Base-by-base conservation (phyloP, 495 filamentous ascomycete species). In the Endocarpon pusillum region DNA sequence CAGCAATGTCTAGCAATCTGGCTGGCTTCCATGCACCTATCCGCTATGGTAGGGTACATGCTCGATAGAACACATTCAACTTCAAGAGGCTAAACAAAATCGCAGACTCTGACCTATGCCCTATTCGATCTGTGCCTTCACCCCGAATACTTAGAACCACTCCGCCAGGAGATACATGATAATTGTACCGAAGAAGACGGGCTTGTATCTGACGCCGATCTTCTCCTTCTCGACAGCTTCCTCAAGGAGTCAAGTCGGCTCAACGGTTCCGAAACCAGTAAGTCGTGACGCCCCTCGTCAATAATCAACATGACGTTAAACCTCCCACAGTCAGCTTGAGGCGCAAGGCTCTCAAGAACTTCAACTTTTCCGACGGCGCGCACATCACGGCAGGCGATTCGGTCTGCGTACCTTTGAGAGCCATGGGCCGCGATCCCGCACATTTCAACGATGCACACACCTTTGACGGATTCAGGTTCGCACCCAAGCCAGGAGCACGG, bases 321-420 rank as follows among this genome's bases (percentile, higher is more conserved):
- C n/a, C n/a, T n/a, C n/a, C n/a, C n/a, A n/a, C n/a, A 31, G 28
- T 31, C 12, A 17, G 28, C 12, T 31, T 31, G 14, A n/a, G 28
- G 12, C 28, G 28, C 28, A 15, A 15, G 19, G 28, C 28, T 7
- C 12, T 31, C 12, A 17, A 31, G 12, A 17, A 31, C 4, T 31
- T 15, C 19, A 5, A 31, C 14, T 31, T 31, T 14, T 31, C 28
- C 5, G 28, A 31, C 12, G 28, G 28, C 5, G 14, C 14, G 12
- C 14, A 31, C 12, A 17, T 31, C 28, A 5, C 5, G 5, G 19
- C 14, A n/a, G 28, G 28, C 28, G 28, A 31, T 17, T 31, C 12
- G 28, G 28, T 31, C 12, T n/a, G 28, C 28, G 19, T 31, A 15
- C 28, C 28, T 14, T 14, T 31, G 28, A n/a, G 14, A n/a, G 28